Base-by-base conservation (phyloP, 1,284 basidiomycete genomes). In the Marasmius sp. region DNA sequence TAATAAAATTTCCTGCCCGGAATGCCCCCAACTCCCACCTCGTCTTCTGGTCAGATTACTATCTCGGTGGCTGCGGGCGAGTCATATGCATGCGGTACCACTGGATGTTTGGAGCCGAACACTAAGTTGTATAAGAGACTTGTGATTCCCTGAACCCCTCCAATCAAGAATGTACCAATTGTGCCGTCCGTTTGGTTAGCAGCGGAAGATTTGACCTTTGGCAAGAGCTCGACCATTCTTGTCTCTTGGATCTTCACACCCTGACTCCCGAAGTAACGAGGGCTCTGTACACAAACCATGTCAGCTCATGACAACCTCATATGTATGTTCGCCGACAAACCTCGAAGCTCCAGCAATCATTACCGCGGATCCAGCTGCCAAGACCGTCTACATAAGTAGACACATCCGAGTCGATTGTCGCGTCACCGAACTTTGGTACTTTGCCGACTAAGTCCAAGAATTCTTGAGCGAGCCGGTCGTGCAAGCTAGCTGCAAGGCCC, bases 201-300 rank as follows among this genome's bases (percentile, higher is more conserved):
- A 5, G 27, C 27, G 27, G 27, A 5, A 27, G 27, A 5, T 27
- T 45, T 18, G 18, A 45, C 41, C 38, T 34, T 20, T 22, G 61
- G 57, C 50, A 59, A 18, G 10, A 62, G 20, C 14, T 58, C 50
- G 9, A 67, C 69, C 11, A 75, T 77, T 64, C 76, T 75, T 16
- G 76, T 65, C 18, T 59, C 59, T 50, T 69, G 63, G 11, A 72
- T 65, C 61, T 63, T 71, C 37, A 62, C 61, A 11, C 74, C 79
- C 45, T 72, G 68, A 33, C 65, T 63, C 0, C 78, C 77, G 36
- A 79, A 76, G 65, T 80, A 81, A 20, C 79, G 68, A 58, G 71
- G 69, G 27, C 70, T 71, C 66, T 45, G 43, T 18, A 18, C 18
- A 45, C 18, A 14, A 6, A 45, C 43, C 14, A 14, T 14, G 14